Evolutionary conservation across 2,329 filamentous ascomycete genomes (phyloP).

Genomic region (Fusarium sp.): DNA sequence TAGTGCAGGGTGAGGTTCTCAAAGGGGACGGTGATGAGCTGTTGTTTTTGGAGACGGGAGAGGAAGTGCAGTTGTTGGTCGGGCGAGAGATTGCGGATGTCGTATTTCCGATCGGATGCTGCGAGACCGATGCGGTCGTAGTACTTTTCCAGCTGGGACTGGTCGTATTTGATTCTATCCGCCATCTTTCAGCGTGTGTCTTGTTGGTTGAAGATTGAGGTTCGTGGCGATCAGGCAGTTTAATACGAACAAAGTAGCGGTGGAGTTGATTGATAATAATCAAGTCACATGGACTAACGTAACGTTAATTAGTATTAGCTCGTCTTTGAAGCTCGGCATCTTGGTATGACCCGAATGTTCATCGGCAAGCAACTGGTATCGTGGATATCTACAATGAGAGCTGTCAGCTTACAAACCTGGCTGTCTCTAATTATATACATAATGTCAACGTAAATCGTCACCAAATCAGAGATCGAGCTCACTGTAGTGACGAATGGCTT

Average conservation of each 20-base stretch:
- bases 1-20: slow-evolving; percentile 29
- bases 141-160: slow-evolving; percentile 9
- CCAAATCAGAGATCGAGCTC: too few species aligned
- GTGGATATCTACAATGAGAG: too few species aligned
- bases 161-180: slow-evolving; percentile 7
- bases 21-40: slow-evolving; percentile 13
- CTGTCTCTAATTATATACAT: too few species aligned
- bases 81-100: not conserved
- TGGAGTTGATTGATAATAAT: not conserved
- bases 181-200: not conserved
- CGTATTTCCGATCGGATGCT: not conserved
- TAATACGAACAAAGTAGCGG: not conserved
- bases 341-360: too few species aligned
- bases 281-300: too few species aligned
- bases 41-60: not conserved
- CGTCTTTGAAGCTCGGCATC: too few species aligned
- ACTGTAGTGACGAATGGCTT: too few species aligned
- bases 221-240: not conserved
- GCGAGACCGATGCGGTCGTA: slow-evolving; percentile 15
- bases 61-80: slow-evolving; percentile 10
- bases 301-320: too few species aligned
- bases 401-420: too few species aligned
- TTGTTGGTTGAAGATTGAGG: not conserved
- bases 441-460: too few species aligned
- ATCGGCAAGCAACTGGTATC: too few species aligned